Conservation (phyloP, 1,284 basidiomycete genomes). For the Pterulicium gracile region DNA sequence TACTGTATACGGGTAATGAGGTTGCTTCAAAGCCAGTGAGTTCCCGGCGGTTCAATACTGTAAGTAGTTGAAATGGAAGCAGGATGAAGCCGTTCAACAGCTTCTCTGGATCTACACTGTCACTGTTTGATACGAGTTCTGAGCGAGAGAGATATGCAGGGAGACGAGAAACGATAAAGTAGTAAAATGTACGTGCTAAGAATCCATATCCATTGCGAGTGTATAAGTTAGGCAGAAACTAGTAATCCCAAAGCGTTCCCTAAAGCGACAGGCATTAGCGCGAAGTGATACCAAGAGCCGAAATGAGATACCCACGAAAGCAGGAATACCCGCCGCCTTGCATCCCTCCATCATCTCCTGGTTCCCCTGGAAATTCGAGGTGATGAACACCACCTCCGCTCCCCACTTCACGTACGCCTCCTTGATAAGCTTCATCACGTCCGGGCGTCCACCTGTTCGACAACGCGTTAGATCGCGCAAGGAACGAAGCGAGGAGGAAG, state of each 20-base stretch:
- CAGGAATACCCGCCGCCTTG: conserved; percentile 49
- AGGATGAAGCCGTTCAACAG: no score
- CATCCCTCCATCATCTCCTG: conserved; percentile 61
- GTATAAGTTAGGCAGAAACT: no score
- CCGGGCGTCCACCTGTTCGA: conserved; percentile 30
- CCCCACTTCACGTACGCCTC: conserved; percentile 29
- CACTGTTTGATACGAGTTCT: no score
- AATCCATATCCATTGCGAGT: no score
- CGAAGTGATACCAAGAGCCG: background rate
- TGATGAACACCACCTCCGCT: conserved; percentile 56
- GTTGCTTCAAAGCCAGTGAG: no score
- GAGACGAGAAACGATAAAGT: no score
- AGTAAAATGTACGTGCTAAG: no score
- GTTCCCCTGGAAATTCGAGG: conserved; percentile 52
- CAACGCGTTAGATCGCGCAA: background rate
- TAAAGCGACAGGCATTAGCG: background rate
- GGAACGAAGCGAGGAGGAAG: conserved; percentile 2
- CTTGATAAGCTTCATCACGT: conserved; percentile 34
- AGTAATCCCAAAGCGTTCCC: conserved; percentile 33
- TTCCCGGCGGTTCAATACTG: no score
- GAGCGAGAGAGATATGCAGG: no score
- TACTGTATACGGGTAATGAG: no score
- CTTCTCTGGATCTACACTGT: no score
- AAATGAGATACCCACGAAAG: conserved; percentile 31
- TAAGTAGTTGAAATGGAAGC: no score